Base-by-base conservation (phyloP, 1,284 basidiomycete genomes). In the Sphaerobolus stellatus region DNA sequence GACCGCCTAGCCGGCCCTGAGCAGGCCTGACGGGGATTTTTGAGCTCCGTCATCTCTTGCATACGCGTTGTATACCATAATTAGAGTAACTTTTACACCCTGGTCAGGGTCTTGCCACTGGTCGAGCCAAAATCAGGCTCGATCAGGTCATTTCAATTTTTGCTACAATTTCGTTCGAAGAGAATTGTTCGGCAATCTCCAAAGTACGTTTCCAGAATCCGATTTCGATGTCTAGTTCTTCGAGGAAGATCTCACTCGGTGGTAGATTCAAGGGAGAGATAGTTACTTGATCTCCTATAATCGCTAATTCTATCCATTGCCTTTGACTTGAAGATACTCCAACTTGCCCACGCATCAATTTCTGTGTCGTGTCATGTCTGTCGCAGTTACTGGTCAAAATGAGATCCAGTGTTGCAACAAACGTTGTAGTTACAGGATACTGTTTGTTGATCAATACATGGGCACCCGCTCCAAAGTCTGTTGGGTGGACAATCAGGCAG, bases 111-210 rank as follows among this genome's bases (percentile, higher is more conserved):
- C n/a, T n/a, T n/a, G n/a, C n/a, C n/a, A n/a, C n/a, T n/a, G n/a
- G n/a, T n/a, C n/a, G n/a, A n/a, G n/a, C n/a, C n/a, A n/a, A n/a
- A n/a, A n/a, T n/a, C n/a, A n/a, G n/a, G n/a, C n/a, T n/a, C n/a
- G n/a, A n/a, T n/a, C n/a, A n/a, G n/a, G n/a, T n/a, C n/a, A n/a
- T n/a, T n/a, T n/a, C n/a, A n/a, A n/a, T n/a, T n/a, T n/a, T n/a
- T n/a, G n/a, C n/a, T n/a, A n/a, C n/a, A n/a, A n/a, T 89, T 50
- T 98, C 92, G 60, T 97, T 95, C 9, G 86, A 83, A 52, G 89
- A 88, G 71, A 89, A 95, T 20, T 82, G 77, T 61, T 88, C 86
- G 1, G 80, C 69, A n/a, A 83, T 81, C 59, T 91, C 86, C 41
- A 75, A 75, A 4, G 82, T 78, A 56, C 80, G 82, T 24, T 80